Evolutionary conservation across 2,329 filamentous ascomycete genomes (phyloP).

Genomic region (Exophiala bonariae): DNA sequence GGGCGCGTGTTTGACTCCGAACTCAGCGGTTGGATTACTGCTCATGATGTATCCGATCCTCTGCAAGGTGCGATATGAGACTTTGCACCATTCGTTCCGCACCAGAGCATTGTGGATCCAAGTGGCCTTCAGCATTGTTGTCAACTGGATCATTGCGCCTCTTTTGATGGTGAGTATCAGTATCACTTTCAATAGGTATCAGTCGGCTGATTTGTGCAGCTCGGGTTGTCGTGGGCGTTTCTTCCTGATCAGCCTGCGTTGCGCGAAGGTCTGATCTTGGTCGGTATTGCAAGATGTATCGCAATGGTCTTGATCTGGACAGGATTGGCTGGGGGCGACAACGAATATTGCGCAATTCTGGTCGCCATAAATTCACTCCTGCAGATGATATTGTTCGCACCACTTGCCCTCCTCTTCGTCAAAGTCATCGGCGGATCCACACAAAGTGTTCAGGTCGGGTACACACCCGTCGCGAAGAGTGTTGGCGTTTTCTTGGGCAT

Average conservation of each 20-base stretch:
- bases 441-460: slow-evolving; percentile 45
- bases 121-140: slow-evolving; percentile 69
- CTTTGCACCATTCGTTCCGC: slow-evolving; percentile 65
- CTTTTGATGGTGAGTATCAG: slow-evolving; percentile 67
- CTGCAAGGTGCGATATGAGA: slow-evolving; percentile 80
- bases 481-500: slow-evolving; percentile 86
- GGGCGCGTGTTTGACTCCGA: no score
- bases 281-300: slow-evolving; percentile 81
- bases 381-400: slow-evolving; percentile 73
- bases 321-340: slow-evolving; percentile 71
- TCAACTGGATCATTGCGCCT: slow-evolving; percentile 82
- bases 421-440: slow-evolving; percentile 55
- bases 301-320: slow-evolving; percentile 86
- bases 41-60: slow-evolving; percentile 95
- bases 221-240: slow-evolving; percentile 51
- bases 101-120: slow-evolving; percentile 71
- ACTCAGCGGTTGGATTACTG: slow-evolving; percentile 69
- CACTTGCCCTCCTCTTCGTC: slow-evolving; percentile 69
- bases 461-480: slow-evolving; percentile 71
- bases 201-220: no score
- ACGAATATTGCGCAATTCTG: slow-evolving; percentile 79
- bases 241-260: slow-evolving; percentile 51
- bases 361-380: slow-evolving; percentile 74
- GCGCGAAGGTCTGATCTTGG: slow-evolving; percentile 70
- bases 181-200: no score